These are phyloP conservation scores for Brachypodium distachyon DNA, from an alignment of 202 grass and related monocot genomes.

Conservation along the genomic window DNA sequence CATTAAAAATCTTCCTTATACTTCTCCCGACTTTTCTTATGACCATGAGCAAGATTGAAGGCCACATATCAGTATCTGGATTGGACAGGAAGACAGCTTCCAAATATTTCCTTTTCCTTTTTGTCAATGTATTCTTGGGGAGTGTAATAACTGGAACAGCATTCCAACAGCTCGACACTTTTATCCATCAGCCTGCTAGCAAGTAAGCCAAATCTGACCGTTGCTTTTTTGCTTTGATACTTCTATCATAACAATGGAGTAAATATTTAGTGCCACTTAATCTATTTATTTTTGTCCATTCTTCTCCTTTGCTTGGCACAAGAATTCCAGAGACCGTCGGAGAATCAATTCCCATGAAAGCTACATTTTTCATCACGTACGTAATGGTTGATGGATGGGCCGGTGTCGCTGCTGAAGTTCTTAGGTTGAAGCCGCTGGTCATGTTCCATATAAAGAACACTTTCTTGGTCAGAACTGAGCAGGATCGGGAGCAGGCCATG, in stretches of 20 bases:
- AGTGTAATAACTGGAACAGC: conserved; percentile 94
- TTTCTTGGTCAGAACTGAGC: conserved; percentile 90
- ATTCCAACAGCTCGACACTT: conserved; percentile 88
- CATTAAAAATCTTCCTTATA: conserved; percentile 80
- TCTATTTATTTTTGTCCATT: not conserved
- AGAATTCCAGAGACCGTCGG: conserved; percentile 91
- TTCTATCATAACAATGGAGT: not conserved
- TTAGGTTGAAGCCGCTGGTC: conserved; percentile 78
- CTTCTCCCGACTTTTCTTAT: conserved; percentile 85
- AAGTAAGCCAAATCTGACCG: conserved; percentile 36
- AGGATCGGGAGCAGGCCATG: conserved; percentile 79
- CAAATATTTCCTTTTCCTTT: conserved; percentile 82
- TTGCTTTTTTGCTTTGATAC: conserved; percentile 14
- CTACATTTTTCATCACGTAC: conserved; percentile 90
- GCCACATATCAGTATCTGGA: conserved; percentile 61
- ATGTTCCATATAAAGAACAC: conserved; percentile 85
- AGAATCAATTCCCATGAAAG: conserved; percentile 92
- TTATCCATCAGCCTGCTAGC: conserved; percentile 74
- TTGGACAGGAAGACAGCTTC: conserved; percentile 74
- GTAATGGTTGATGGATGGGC: conserved; percentile 98
- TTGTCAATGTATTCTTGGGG: conserved; percentile 91
- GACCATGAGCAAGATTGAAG: conserved; percentile 97
- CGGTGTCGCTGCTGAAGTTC: conserved; percentile 78
- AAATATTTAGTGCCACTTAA: conserved; percentile 6
- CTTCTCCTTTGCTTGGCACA: conserved; percentile 1